phyloP scores from a whole-genome alignment of 129 eudicot genomes.

The Flaveria sonorensis region DNA sequence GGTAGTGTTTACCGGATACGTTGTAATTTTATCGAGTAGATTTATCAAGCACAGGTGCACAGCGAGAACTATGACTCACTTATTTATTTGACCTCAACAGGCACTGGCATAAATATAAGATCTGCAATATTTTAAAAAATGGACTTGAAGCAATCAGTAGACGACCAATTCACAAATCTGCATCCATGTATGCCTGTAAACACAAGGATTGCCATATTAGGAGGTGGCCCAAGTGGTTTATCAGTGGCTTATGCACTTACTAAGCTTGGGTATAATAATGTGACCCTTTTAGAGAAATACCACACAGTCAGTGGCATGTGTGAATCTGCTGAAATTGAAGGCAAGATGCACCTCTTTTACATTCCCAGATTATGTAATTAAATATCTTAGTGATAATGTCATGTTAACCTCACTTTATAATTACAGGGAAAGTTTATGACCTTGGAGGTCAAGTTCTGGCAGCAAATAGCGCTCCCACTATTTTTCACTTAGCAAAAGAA shows the following conservation, averaged over 20 bases:
- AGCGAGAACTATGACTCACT: neutral
- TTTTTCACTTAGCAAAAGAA: conserved; percentile 75
- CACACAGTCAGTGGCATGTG: conserved; percentile 88
- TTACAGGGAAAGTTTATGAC: conserved; percentile 72
- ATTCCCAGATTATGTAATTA: neutral
- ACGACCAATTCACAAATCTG: conserved; percentile 60
- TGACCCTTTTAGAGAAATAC: conserved; percentile 71
- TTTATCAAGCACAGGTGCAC: neutral
- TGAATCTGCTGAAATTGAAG: conserved; percentile 80
- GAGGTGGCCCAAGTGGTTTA: conserved; percentile 90
- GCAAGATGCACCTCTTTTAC: conserved; percentile 35
- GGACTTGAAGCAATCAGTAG: conserved; percentile 52
- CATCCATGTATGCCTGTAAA: conserved; percentile 73
- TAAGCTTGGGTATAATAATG: conserved; percentile 71
- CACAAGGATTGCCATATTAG: conserved; percentile 62
- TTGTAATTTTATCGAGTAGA: conserved; percentile 13
- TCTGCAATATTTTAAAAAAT: conserved; percentile 31
- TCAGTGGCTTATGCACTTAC: conserved; percentile 81
- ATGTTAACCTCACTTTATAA: neutral
- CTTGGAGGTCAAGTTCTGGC: conserved; percentile 95
- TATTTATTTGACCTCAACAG: conserved; percentile 30
- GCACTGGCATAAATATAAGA: conserved; percentile 10
- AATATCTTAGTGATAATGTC: neutral
- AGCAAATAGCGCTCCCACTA: conserved; percentile 78
- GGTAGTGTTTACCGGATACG: neutral